Percentiles rank a stretch among this genome's conserved stretches.
These are phyloP conservation scores for Karstenula rhodostoma DNA, from an alignment of 2,329 filamentous ascomycete species.

Conservation along the genomic window DNA sequence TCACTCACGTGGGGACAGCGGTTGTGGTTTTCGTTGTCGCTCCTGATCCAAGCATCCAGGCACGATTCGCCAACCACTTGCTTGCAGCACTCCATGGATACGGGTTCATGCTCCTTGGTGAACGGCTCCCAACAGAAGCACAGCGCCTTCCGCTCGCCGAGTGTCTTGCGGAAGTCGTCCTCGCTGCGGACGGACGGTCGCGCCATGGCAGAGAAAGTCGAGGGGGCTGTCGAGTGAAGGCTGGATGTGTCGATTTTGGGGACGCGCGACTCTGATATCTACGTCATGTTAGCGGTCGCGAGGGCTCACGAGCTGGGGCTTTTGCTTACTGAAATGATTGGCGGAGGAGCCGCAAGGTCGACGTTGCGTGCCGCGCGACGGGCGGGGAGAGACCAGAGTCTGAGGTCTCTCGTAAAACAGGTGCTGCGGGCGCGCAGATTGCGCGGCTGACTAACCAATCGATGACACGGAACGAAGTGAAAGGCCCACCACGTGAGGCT, in stretches of 20 bases:
- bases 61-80: conserved; percentile 2
- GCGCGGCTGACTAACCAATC: not conserved
- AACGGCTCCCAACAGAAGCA: conserved; percentile 5
- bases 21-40: not conserved
- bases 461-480: not conserved
- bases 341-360: not conserved
- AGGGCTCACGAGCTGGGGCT: not conserved
- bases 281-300: not conserved
- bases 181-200: not conserved
- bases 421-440: not conserved
- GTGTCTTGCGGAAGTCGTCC: conserved; percentile 1
- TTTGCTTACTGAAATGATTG: not conserved
- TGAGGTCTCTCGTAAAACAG: not conserved
- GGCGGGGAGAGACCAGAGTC: not conserved
- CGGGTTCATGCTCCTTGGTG: not conserved
- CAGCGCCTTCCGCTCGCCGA: not conserved
- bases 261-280: not conserved
- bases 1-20: not conserved
- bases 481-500: not conserved
- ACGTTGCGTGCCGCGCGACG: not conserved
- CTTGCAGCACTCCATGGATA: conserved; percentile 6
- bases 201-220: not conserved
- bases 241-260: not conserved
- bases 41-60: not conserved
- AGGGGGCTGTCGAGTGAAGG: not conserved